Base-by-base conservation (phyloP, 2,329 filamentous ascomycete genomes). In the Berkeleyomyces basicola region DNA sequence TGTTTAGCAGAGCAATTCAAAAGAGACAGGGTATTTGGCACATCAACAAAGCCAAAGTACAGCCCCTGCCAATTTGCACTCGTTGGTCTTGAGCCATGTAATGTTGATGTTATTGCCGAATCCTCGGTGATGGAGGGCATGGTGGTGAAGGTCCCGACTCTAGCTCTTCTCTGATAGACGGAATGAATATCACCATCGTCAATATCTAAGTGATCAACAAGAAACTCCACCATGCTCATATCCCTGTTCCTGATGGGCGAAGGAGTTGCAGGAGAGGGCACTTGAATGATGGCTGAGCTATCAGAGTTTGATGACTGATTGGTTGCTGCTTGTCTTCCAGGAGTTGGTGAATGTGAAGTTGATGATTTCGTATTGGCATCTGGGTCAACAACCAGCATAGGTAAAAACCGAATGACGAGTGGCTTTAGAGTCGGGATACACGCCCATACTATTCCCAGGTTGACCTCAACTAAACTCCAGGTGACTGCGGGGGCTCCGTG, bases 371-470 rank as follows among this genome's bases (percentile, higher is more conserved):
- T 63, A 14, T 60, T 65, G 3, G 61, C 61, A 40, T 66, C 65
- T 0, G 77, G 77, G 63, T 82, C 79, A 66, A 81, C 71, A 7
- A 83, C 70, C 74, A 83, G 80, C 23, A 75, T 72, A 1, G 81
- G 81, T n/a, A 83, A 72, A 61, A 83, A 77, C 64, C 78, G 78
- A 67, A 88, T 82, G 62, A 92, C 84, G 5, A 97, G 76, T 1
- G 92, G 91, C 71, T 96, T 96, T 65, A 96, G 75, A 0, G 87
- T 92, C 7, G 92, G 92, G n/a, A 96, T 87, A 68, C 90, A 96
- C 49, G 87, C 91, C 70, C 89, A 95, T 66, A 90, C 86, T 68
- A 96, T 90, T n/a, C 90, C 91, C 1, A 95, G 78, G 67, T 95
- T 93, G 69, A 96, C 90, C 72, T 96, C 91, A 62, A 96, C 84